Evolutionary conservation across 2,329 filamentous ascomycete species (phyloP).

Genomic region (Leptographium lundbergii): DNA sequence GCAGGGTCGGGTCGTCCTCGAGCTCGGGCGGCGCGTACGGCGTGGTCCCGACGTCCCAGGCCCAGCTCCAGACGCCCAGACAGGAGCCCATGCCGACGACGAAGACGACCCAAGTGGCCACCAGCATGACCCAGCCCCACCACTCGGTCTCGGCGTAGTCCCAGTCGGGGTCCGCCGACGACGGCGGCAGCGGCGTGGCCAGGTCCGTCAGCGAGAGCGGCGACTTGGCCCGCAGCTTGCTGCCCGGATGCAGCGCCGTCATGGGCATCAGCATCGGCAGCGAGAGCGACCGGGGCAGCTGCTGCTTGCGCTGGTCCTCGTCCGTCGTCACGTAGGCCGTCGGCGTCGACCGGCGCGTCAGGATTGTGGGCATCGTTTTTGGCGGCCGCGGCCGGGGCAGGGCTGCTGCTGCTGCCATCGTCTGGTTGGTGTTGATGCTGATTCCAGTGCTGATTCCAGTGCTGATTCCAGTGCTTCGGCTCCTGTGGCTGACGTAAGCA

Average conservation of each 20-base stretch:
- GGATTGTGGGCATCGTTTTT: background rate
- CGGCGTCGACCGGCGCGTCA: background rate
- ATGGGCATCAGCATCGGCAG: slow-evolving; percentile 8
- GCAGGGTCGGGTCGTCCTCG: slow-evolving; percentile 86
- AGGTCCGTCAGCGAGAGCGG: slow-evolving; percentile 40
- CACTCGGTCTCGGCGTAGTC: slow-evolving; percentile 92
- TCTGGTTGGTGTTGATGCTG: slow-evolving; percentile 14
- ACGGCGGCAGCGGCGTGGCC: slow-evolving; percentile 27
- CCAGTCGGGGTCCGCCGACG: slow-evolving; percentile 44
- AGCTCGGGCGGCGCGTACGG: slow-evolving; percentile 91
- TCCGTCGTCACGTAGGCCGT: background rate
- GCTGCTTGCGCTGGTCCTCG: background rate
- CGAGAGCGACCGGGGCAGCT: slow-evolving; percentile 10
- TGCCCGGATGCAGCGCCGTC: background rate
- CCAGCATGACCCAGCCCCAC: slow-evolving; percentile 93
- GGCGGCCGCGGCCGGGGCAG: background rate
- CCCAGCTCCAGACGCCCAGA: slow-evolving; percentile 93
- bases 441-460: background rate
- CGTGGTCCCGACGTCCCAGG: slow-evolving; percentile 95
- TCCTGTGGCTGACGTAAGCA: background rate
- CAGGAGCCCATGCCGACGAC: slow-evolving; percentile 95
- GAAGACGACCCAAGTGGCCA: slow-evolving; percentile 90
- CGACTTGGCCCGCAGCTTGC: slow-evolving; percentile 34
- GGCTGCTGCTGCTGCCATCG: slow-evolving; percentile 5
- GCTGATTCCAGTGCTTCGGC: background rate